Conservation (phyloP, 2,329 filamentous ascomycete species). For the Metarhizium rileyi region DNA sequence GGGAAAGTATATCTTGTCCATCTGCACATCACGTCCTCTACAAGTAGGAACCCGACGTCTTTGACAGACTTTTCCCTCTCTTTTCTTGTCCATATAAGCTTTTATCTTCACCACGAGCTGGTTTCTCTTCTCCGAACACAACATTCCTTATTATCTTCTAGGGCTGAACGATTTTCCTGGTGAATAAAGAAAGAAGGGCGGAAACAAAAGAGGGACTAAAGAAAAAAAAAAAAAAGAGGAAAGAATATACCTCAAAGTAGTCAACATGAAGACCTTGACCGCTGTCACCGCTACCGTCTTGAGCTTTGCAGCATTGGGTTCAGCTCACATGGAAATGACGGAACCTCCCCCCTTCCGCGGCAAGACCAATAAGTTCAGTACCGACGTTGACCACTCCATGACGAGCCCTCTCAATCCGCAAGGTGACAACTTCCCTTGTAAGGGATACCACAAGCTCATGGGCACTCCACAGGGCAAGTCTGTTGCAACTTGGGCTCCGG, state of each 20-base stretch:
- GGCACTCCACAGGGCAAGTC: slow-evolving; percentile 39
- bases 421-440: slow-evolving; percentile 66
- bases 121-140: neutral
- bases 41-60: neutral
- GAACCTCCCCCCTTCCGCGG: slow-evolving; percentile 42
- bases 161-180: neutral
- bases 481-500: slow-evolving; percentile 52
- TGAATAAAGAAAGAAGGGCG: too few relatives aligned
- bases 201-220: too few relatives aligned
- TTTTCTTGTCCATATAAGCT: neutral
- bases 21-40: neutral
- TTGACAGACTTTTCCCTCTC: slow-evolving; percentile 2
- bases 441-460: slow-evolving; percentile 46
- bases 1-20: neutral
- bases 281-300: slow-evolving; percentile 30
- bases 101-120: neutral
- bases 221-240: neutral
- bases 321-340: slow-evolving; percentile 48
- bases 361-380: slow-evolving; percentile 39
- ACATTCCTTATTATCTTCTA: neutral
- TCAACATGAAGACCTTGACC: slow-evolving; percentile 29
- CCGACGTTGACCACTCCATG: slow-evolving; percentile 59
- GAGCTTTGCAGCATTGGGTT: slow-evolving; percentile 31
- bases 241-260: neutral
- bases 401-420: slow-evolving; percentile 52